Evolutionary conservation across 257 asterid genomes (phyloP), one percentile per base, ranked within the genome.

Genomic region (Gynochthodes officinalis): DNA sequence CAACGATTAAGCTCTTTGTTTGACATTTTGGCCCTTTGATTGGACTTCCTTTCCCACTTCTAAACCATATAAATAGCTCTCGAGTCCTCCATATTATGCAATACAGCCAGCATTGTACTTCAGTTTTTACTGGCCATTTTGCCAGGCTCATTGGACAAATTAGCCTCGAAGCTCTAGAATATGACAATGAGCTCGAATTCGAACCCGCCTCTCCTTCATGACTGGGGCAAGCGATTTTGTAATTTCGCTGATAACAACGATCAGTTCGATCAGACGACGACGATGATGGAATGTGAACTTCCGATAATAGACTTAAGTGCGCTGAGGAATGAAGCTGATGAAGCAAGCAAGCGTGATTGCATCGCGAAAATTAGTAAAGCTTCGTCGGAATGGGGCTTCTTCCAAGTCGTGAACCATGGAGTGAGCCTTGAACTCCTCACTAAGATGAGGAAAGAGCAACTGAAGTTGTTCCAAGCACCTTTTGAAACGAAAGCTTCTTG

Each of bases 321-420:
- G 70, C 68, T 90, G 4, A 71, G 49, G n/a, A 68, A 81, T 52
- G 60, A 18, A 1, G 78, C 68, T 19, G 69, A 39, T 0, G 82
- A 72, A 28, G 28, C 12, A 18, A 50, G 73, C 48, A 83, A 82
- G 69, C 69, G 60, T 0, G 70, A 67, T 42, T 87, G 90, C 23
- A 76, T 71, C 1, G 65, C 42, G 0, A 70, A 77, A 19, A 90
- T 90, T 3, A 82, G 37, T 0, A 78, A 64, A 0, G 95, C 93
- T 32, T 84, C 96, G 4, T 79, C 87, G 1, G 89, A 88, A n/a
- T 89, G 96, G 94, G 96, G 96, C 0, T 89, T 89, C 65, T 89
- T 88, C 72, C 94, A 86, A 65, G 84, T 89, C 10, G 87, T 87
- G 64, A 89, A 89, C 67, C 96, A 88, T 61, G 96, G 94, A 13